phyloP scores from a whole-genome alignment of 345 rosid genomes.

The Brassica napus region Da-Ae NC_063439.1:4435001-4435500 shows the following conservation, averaged over 20 bases:
- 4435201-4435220: neutral
- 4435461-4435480: no score
- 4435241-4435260: slow-evolving; percentile 32
- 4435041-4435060: slow-evolving; percentile 91
- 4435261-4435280: slow-evolving; percentile 16
- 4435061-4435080: slow-evolving; percentile 85
- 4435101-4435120: slow-evolving; percentile 74
- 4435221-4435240: slow-evolving; percentile 2
- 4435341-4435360: neutral
- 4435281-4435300: no score
- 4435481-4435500: no score
- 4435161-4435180: slow-evolving; percentile 47
- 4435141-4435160: slow-evolving; percentile 62
- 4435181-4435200: slow-evolving; percentile 53
- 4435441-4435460: no score
- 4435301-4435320: no score
- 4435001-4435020: slow-evolving; percentile 48
- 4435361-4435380: neutral
- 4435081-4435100: slow-evolving; percentile 59
- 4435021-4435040: slow-evolving; percentile 92
- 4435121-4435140: slow-evolving; percentile 86
- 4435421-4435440: no score
- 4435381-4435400: no score
- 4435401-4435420: no score
- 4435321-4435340: neutral